Evolutionary conservation across 2,329 filamentous ascomycete species (phyloP), one percentile per base, ranked within the genome.

Genomic region (Epichloe baconii): DNA sequence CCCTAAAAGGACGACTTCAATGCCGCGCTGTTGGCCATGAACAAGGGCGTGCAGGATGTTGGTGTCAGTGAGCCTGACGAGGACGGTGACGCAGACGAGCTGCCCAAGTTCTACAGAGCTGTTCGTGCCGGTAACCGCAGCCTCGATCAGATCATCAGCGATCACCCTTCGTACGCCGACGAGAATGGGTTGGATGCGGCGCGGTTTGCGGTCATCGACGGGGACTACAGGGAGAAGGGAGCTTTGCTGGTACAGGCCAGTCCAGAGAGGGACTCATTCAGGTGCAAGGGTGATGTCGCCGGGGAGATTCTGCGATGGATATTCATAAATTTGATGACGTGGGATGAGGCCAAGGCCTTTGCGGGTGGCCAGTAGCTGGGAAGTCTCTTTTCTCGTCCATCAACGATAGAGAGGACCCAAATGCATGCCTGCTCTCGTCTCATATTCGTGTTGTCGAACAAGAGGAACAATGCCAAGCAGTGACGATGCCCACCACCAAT

Each of bases 271-370:
- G 48, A 53, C 26, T 51, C 48, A 14, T 51, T 53, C 26, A 44
- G 44, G n/a, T 53, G 52, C 45, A 45, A 21, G 41, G 41, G 21
- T 4, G 17, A 44, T 4, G 44, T 48, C 15, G 52, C 52, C 5
- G 52, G 52, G 2, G 52, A 53, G 26, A 26, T 53, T 45, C 12
- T 53, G 34, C 48, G 52, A 35, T 51, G 52, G 52, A 26, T 51
- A 17, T 51, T 44, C 23, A 42, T 53, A 14, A 48, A 48, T 35
- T 51, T 53, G 12, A 53, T 51, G 44, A 53, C 52, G 4, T 53
- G 48, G 52, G 26, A 44, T 35, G 44, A 53, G 23, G 48, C 52
- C n/a, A 50, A 48, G 35, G 36, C 23, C 8, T 43, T 49, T 23
- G 47, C 47, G 11, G 35, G 42, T 7, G 36, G 37, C 11, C 47